Percentiles rank a stretch among this genome's conserved stretches.
Conservation (phyloP, 179 eudicot species). For the Beta macrorhiza region DNA sequence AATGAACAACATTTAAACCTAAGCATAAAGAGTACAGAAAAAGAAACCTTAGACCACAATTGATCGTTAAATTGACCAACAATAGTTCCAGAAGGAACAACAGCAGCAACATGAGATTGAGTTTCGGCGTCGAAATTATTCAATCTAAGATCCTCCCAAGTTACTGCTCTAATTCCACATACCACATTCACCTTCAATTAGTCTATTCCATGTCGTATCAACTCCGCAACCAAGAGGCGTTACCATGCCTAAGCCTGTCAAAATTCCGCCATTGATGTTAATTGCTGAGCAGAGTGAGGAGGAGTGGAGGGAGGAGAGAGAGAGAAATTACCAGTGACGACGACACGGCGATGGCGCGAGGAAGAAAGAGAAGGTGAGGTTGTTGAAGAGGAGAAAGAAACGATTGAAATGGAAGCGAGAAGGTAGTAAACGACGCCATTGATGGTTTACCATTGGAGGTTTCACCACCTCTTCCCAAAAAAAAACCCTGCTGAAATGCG, state of each 20-base stretch:
- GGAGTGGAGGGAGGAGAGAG: not conserved
- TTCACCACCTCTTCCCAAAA: not conserved
- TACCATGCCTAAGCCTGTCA: conserved; percentile 79
- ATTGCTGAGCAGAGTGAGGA: not conserved
- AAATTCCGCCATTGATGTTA: not conserved
- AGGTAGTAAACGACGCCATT: conserved; percentile 33
- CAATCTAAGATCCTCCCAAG: conserved; percentile 63
- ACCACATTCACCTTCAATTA: conserved; percentile 77
- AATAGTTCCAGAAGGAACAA: conserved; percentile 65
- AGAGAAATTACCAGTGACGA: conserved; percentile 56
- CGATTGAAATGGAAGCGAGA: conserved; percentile 31
- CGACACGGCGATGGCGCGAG: conserved; percentile 60
- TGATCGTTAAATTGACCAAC: conserved; percentile 53
- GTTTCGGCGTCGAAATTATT: conserved; percentile 62
- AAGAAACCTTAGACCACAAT: conserved; percentile 61
- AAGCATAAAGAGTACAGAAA: not conserved
- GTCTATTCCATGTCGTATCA: conserved; percentile 76
- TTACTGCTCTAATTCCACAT: conserved; percentile 70
- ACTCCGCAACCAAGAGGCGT: conserved; percentile 95
- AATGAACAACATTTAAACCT: not conserved
- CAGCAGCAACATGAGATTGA: conserved; percentile 65
- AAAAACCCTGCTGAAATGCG: not conserved
- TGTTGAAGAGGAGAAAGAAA: conserved; percentile 31
- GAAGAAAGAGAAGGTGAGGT: conserved; percentile 25
- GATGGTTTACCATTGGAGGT: conserved; percentile 33